A percentile compares a stretch with the other conserved stretches of the same genome.
Conservation (phyloP, 768 basidiomycete species). For the Auriculariales sp. region DNA sequence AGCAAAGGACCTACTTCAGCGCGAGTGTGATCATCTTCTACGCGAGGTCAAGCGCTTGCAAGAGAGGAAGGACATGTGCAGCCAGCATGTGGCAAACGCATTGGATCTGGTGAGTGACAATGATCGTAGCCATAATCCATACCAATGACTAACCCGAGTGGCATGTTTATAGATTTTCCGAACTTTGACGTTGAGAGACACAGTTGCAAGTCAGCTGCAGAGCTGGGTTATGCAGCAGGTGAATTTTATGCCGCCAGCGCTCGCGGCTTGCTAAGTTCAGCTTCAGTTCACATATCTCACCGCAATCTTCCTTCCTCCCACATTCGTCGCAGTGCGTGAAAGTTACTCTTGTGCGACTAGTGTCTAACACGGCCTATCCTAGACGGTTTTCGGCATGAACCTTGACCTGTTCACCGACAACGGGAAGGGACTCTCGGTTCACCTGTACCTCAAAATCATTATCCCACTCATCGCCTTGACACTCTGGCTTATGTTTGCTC, state of each 20-base stretch:
- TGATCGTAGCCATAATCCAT: no score
- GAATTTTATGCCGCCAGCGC: no score
- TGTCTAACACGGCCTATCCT: no score
- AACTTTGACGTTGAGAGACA: background rate
- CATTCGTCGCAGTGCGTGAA: background rate
- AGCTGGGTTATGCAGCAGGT: background rate
- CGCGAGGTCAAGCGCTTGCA: conserved; percentile 2
- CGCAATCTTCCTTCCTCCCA: background rate
- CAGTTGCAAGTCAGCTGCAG: background rate
- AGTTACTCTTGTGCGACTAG: background rate
- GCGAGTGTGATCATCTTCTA: conserved; percentile 5
- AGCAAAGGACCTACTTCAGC: background rate
- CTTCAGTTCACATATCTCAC: background rate
- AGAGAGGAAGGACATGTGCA: conserved; percentile 3
- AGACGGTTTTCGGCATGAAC: background rate
- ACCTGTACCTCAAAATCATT: background rate
- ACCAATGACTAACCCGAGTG: no score
- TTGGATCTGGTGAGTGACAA: conserved; percentile 3
- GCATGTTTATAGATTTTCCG: background rate
- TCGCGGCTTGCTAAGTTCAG: no score
- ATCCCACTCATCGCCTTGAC: background rate
- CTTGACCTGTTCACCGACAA: background rate
- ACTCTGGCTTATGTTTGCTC: background rate
- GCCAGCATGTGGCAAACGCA: conserved; percentile 3
- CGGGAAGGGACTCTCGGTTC: background rate